These are phyloP conservation scores for Termitomyces sp. DNA, from an alignment of 768 basidiomycete species.

Conservation along the genomic window DNA sequence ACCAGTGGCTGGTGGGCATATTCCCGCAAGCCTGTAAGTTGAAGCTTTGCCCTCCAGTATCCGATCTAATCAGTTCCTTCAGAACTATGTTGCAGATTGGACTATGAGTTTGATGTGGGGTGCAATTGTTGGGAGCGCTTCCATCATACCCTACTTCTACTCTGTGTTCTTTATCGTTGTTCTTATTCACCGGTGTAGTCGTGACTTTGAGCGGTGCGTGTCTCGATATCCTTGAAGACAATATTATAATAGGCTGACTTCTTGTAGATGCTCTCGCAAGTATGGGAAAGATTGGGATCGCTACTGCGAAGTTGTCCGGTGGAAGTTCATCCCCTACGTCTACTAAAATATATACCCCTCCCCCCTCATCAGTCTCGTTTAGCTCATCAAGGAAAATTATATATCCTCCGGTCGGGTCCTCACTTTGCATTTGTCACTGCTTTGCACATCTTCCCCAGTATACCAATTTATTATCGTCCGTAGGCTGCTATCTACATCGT, in stretches of 20 bases:
- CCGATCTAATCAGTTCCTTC: neutral
- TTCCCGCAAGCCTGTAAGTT: slow-evolving; percentile 83
- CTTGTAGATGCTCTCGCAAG: slow-evolving; percentile 67
- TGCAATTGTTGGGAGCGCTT: slow-evolving; percentile 64
- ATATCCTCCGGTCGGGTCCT: neutral
- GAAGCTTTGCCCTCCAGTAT: neutral
- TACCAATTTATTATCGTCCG: neutral
- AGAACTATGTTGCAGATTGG: slow-evolving; percentile 97
- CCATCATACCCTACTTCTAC: slow-evolving; percentile 93
- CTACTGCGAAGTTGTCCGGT: slow-evolving; percentile 83
- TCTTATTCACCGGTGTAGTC: slow-evolving; percentile 82
- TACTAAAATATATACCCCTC: slow-evolving; percentile 46
- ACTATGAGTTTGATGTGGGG: slow-evolving; percentile 83
- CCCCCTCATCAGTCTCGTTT: neutral
- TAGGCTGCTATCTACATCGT: too few species aligned
- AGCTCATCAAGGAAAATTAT: neutral
- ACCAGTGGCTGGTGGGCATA: slow-evolving; percentile 93
- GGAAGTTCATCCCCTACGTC: slow-evolving; percentile 83
- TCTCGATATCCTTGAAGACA: neutral
- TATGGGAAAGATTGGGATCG: slow-evolving; percentile 95
- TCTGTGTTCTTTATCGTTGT: slow-evolving; percentile 94
- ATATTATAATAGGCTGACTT: neutral
- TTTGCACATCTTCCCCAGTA: neutral
- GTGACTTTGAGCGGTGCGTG: slow-evolving; percentile 87
- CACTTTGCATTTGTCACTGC: neutral